Conservation (phyloP, 148 eudicot species). For the Fallopia convolvulus region DNA sequence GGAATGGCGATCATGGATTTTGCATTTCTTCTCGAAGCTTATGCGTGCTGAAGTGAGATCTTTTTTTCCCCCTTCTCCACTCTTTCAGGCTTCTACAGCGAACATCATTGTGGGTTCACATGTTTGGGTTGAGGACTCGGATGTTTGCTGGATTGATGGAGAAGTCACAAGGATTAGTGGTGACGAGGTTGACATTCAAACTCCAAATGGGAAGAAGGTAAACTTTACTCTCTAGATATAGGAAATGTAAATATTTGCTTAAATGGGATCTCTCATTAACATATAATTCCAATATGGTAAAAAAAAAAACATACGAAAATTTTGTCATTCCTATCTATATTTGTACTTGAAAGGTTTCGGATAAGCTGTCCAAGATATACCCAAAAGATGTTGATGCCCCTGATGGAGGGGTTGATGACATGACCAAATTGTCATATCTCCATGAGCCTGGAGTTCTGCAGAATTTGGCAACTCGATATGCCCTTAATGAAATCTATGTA, state of each 20-base stretch:
- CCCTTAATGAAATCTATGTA: slow-evolving; percentile 86
- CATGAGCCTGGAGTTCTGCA: slow-evolving; percentile 94
- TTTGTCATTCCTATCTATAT: not conserved
- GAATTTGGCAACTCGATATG: slow-evolving; percentile 64
- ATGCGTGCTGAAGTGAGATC: not conserved
- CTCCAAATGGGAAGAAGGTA: slow-evolving; percentile 45
- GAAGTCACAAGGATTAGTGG: slow-evolving; percentile 42
- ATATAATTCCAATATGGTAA: not conserved
- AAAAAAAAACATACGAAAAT: not conserved
- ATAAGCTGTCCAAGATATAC: slow-evolving; percentile 43
- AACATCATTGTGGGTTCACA: slow-evolving; percentile 53
- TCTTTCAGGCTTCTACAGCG: slow-evolving; percentile 41
- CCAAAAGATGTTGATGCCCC: slow-evolving; percentile 93
- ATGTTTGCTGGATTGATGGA: slow-evolving; percentile 55
- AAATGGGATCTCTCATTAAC: not conserved
- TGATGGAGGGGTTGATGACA: slow-evolving; percentile 92
- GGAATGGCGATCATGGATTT: not conserved
- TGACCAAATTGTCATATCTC: slow-evolving; percentile 88
- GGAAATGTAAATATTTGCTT: not conserved
- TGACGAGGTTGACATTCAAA: slow-evolving; percentile 33
- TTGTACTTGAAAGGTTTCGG: slow-evolving; percentile 33
- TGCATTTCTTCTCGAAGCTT: not conserved
- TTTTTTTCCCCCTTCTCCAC: not conserved
- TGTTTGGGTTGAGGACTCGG: slow-evolving; percentile 58
- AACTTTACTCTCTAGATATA: not conserved